phyloP scores from a whole-genome alignment of 331 rosid genomes.

The Ulmus americana region DNA sequence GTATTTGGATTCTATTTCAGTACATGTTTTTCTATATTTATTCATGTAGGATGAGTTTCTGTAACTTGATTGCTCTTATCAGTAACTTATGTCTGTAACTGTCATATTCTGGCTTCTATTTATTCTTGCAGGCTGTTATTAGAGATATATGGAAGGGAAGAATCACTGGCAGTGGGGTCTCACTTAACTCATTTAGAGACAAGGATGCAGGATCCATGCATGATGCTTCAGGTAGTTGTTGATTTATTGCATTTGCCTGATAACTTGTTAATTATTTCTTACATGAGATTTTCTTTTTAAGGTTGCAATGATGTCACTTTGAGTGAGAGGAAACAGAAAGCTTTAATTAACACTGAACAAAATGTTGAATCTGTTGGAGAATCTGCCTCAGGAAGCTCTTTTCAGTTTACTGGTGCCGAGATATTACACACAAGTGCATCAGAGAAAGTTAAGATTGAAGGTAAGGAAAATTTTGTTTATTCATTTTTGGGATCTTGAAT shows the following conservation, averaged over 20 bases:
- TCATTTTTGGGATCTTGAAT: background rate
- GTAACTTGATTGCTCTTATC: background rate
- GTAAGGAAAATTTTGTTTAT: constrained; percentile 31
- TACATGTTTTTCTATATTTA: background rate
- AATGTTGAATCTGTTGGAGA: constrained; percentile 19
- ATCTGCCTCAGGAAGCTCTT: constrained; percentile 24
- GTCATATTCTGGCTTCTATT: constrained; percentile 9
- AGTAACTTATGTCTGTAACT: constrained; percentile 14
- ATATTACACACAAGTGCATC: constrained; percentile 23
- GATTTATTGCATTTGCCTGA: background rate
- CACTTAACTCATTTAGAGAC: constrained; percentile 28
- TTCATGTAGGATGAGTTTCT: background rate
- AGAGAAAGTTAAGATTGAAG: constrained; percentile 27
- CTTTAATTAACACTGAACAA: constrained; percentile 21
- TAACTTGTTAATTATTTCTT: background rate
- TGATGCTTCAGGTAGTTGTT: constrained; percentile 34
- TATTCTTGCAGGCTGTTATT: constrained; percentile 41
- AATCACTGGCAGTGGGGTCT: constrained; percentile 45
- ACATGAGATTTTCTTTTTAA: constrained; percentile 4
- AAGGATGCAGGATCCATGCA: constrained; percentile 35
- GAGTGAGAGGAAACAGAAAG: constrained; percentile 29
- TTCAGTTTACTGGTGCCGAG: constrained; percentile 23
- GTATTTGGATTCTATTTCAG: constrained; percentile 25
- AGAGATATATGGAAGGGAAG: constrained; percentile 57
- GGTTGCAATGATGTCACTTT: constrained; percentile 23